A percentile compares a stretch with the other conserved stretches of the same genome.
Conservation (phyloP, 2,329 filamentous ascomycete genomes). For the Botrytis fragariae region DNA sequence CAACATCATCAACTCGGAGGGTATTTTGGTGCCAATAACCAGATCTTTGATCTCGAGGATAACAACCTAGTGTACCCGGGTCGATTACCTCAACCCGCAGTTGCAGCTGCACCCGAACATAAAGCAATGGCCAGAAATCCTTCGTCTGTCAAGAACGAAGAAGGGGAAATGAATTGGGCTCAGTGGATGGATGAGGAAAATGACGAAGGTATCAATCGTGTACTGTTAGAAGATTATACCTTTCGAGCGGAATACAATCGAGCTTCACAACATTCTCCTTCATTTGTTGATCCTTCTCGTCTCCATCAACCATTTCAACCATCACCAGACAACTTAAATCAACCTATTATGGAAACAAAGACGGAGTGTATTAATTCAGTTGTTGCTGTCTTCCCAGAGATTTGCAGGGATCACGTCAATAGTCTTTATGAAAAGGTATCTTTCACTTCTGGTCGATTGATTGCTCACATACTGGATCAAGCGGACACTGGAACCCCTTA, state of each 20-base stretch:
- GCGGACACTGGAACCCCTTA: conserved; percentile 43
- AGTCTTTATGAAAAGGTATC: conserved; percentile 39
- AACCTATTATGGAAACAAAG: conserved; percentile 18
- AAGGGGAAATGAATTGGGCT: not conserved
- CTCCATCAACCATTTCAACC: not conserved
- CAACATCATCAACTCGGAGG: not conserved
- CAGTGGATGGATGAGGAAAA: not conserved
- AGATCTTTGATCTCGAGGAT: not conserved
- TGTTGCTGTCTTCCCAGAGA: conserved; percentile 47
- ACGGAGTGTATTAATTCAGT: conserved; percentile 40
- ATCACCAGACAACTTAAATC: not conserved
- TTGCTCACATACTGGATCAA: conserved; percentile 43
- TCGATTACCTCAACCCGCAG: not conserved
- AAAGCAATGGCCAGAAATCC: not conserved
- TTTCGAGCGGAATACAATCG: not conserved
- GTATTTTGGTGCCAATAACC: not conserved
- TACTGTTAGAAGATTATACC: not conserved
- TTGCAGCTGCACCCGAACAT: not conserved
- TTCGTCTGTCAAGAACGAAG: not conserved
- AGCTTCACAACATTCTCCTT: not conserved
- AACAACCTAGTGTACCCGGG: not conserved
- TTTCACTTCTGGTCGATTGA: conserved; percentile 32
- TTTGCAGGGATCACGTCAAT: conserved; percentile 44
- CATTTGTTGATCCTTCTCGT: not conserved
- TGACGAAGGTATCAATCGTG: conserved; percentile 9